Evolutionary conservation across 2,329 filamentous ascomycete species (phyloP), one percentile per base, ranked within the genome.

Genomic region (Cercospora citrullina): DNA sequence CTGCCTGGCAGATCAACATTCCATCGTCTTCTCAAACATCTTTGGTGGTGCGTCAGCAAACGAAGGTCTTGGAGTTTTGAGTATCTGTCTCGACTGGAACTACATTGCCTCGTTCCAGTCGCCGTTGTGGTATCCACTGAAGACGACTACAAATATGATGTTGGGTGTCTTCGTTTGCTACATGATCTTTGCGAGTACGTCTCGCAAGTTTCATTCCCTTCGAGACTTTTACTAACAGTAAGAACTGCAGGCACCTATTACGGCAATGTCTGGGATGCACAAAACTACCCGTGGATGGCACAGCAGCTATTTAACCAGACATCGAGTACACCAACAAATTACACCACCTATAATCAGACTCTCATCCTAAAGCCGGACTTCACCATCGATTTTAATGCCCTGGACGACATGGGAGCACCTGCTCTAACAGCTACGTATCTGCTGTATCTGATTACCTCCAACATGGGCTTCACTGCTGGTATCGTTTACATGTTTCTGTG

Each of bases 31-130:
- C 60, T 84, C 82, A 21, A 82, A 83, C 48, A 73, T 85, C n/a
- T 85, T 85, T 68, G 84, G 84, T 4, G 84, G 84, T n/a, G 76
- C 82, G 2, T 77, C 76, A 45, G 80, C 80, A 4, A 82, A 84
- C 67, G 82, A 84, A 69, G 82, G 82, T 10, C 72, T 84, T 1
- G 82, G 82, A 1, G 74, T 83, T 12, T 74, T 83, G n/a, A 77
- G 69, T 9, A 60, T 81, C 26, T 81, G 77, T 6, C 79, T 84
- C 33, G 82, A 84, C 70, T 84, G 81, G 79, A 78, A 82, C 68
- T 83, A 83, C 69, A 79, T 83, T 63, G 77, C 79, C 2, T 77
- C 42, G 28, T 42, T 59, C 30, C 42, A 51, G 30, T 63, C 60
- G 12, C 65, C 65, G 23, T 33, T 68, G 16, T 68, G 63, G 57